phyloP scores from a whole-genome alignment of 2,329 filamentous ascomycete species.

The Pyrenophora graminea region DNA sequence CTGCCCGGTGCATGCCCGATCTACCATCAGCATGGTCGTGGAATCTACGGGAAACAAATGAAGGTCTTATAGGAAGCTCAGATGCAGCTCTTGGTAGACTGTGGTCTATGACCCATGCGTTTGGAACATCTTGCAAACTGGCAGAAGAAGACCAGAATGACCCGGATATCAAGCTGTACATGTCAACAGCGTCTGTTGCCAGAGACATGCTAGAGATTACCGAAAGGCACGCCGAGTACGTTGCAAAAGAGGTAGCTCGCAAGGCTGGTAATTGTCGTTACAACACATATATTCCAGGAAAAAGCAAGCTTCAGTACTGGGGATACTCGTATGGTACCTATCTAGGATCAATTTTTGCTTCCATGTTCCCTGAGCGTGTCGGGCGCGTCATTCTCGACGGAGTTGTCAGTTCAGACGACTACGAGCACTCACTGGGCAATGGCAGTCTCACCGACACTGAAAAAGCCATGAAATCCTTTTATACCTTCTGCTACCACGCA shows the following conservation, averaged over 20 bases:
- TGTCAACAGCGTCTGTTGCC: constrained; percentile 54
- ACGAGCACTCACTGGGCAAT: constrained; percentile 44
- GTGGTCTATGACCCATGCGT: constrained; percentile 49
- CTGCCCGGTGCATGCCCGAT: constrained; percentile 43
- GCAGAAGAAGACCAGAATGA: constrained; percentile 31
- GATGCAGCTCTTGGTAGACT: constrained; percentile 49
- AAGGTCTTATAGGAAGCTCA: constrained; percentile 48
- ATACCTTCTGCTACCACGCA: constrained; percentile 50
- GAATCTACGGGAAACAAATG: constrained; percentile 42
- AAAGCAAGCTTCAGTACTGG: constrained; percentile 48
- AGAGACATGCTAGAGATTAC: constrained; percentile 56
- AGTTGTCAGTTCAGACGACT: constrained; percentile 48
- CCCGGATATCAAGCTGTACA: constrained; percentile 48
- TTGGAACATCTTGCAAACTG: constrained; percentile 36
- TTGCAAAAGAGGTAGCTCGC: constrained; percentile 14
- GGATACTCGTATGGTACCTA: constrained; percentile 57
- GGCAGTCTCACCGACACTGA: constrained; percentile 52
- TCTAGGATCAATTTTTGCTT: constrained; percentile 45
- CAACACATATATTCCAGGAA: constrained; percentile 12
- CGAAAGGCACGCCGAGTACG: constrained; percentile 50
- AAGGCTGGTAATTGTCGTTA: not conserved
- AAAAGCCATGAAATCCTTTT: constrained; percentile 50
- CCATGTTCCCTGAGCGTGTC: constrained; percentile 47
- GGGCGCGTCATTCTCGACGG: constrained; percentile 50
- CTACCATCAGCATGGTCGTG: constrained; percentile 40